Evolutionary conservation across 176 grass and related monocot genomes (phyloP).

Genomic region (Avena eriantha): DNA sequence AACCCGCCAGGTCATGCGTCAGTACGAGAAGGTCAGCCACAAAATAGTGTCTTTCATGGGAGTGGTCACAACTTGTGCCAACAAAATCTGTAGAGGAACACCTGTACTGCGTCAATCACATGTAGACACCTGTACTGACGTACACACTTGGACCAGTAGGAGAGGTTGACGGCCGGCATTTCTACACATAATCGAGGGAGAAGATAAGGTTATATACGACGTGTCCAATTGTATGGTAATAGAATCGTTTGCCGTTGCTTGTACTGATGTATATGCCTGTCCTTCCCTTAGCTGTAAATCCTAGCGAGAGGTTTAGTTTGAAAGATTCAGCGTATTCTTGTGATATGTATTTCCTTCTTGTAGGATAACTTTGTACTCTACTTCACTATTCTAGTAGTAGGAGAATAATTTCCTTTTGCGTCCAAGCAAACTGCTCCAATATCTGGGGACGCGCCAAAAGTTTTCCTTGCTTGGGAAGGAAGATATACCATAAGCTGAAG

Average conservation of each 20-base stretch:
- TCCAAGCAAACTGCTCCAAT: neutral
- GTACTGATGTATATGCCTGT: neutral
- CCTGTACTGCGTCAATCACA: neutral
- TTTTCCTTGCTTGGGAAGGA: neutral
- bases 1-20: neutral
- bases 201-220: constrained; percentile 40
- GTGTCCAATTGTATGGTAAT: neutral
- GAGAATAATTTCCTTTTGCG: neutral
- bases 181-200: neutral
- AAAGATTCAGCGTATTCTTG: neutral
- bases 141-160: constrained; percentile 16
- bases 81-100: neutral
- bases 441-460: neutral
- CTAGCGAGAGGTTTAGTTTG: neutral
- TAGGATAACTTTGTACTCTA: neutral
- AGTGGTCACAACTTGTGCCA: neutral
- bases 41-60: neutral
- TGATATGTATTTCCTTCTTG: neutral
- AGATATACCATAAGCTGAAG: neutral
- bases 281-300: constrained; percentile 36
- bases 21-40: neutral
- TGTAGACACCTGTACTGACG: constrained; percentile 30
- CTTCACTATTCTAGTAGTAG: neutral
- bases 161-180: neutral
- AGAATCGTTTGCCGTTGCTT: neutral